These are phyloP conservation scores for Solanum chilense DNA, from an alignment of 257 asterid genomes.

Conservation along the genomic window DNA sequence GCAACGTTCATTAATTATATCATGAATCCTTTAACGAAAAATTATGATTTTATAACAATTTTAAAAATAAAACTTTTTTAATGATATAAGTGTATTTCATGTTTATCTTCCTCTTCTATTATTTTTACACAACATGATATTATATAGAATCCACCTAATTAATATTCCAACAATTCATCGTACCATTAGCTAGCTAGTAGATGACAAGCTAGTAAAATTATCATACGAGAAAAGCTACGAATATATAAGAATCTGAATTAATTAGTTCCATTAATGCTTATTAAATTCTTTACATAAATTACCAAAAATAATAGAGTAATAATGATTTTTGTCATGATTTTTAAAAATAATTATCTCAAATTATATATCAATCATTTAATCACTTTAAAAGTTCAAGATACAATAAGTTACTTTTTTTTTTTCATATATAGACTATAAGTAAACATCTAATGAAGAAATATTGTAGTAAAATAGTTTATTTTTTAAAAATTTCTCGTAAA, in stretches of 20 bases:
- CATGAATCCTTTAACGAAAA: not conserved
- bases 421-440: not conserved
- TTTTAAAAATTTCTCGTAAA: no score
- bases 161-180: not conserved
- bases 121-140: not conserved
- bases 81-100: not conserved
- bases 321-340: not conserved
- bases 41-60: rapidly evolving
- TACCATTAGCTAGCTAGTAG: not conserved
- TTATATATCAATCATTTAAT: no score
- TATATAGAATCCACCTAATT: not conserved
- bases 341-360: no score
- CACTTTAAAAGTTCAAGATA: not conserved
- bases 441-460: not conserved
- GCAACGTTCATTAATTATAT: no score
- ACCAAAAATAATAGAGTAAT: not conserved
- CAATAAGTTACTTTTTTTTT: no score
- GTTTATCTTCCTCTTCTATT: not conserved
- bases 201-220: not conserved
- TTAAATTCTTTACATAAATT: no score
- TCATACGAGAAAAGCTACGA: not conserved
- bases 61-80: no score
- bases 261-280: not conserved
- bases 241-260: not conserved
- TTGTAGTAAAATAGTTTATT: not conserved